Evolutionary conservation across 208 protist species (phyloP).

Genomic region (Plasmodiophora brassicae): DNA sequence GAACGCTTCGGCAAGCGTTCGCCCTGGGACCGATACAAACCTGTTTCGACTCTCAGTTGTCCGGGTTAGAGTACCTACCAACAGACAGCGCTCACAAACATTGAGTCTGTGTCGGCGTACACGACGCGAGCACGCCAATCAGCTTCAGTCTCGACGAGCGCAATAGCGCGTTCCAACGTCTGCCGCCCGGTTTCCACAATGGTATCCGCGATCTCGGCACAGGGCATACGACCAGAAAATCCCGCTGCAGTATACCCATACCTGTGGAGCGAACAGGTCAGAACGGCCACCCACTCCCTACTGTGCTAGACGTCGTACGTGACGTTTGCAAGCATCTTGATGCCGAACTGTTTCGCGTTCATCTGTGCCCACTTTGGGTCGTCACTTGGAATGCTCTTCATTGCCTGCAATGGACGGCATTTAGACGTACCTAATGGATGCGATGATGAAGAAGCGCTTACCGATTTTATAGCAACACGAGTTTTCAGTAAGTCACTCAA

Average conservation of each 20-base stretch:
- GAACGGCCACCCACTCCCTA: background rate
- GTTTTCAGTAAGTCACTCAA: background rate
- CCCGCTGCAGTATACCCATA: conserved; percentile 17
- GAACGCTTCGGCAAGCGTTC: background rate
- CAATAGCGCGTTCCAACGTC: conserved; percentile 41
- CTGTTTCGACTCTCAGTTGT: background rate
- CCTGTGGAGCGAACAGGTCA: background rate
- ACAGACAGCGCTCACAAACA: background rate
- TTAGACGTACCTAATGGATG: background rate
- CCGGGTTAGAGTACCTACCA: background rate
- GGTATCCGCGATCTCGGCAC: conserved; percentile 55
- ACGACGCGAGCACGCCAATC: conserved; percentile 44
- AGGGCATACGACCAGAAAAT: conserved; percentile 48
- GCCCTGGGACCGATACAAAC: background rate
- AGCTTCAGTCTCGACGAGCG: conserved; percentile 24
- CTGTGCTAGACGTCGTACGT: conserved; percentile 46
- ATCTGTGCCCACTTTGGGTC: background rate
- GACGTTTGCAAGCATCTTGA: conserved; percentile 58
- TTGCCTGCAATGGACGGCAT: background rate
- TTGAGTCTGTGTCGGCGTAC: conserved; percentile 55
- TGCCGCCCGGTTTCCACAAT: conserved; percentile 48
- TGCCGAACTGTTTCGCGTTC: conserved; percentile 47
- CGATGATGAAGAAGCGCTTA: background rate
- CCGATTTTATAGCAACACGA: background rate
- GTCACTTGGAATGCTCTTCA: background rate